phyloP scores from a whole-genome alignment of 495 filamentous ascomycete genomes.

The Xylaria longipes region DNA sequence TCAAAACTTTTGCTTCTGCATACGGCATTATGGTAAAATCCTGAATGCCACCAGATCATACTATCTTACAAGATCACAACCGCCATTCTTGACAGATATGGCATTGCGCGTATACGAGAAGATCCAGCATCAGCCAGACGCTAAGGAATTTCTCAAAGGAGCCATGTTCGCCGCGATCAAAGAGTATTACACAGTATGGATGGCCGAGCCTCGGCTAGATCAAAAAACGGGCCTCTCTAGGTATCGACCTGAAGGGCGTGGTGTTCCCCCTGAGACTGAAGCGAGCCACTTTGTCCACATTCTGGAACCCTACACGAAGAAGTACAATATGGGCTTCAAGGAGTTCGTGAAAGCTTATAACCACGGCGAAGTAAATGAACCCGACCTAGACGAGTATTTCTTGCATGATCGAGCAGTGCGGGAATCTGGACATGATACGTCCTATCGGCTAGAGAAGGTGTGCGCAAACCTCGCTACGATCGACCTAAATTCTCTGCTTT shows the following conservation, averaged over 20 bases:
- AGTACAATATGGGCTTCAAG: conserved; percentile 78
- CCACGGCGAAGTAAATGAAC: conserved; percentile 73
- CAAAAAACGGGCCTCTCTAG: conserved; percentile 81
- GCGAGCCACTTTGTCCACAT: conserved; percentile 86
- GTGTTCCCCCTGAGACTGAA: conserved; percentile 94
- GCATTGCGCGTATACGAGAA: conserved; percentile 86
- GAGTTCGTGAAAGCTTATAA: conserved; percentile 92
- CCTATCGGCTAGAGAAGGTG: conserved; percentile 86
- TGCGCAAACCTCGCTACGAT: conserved; percentile 91
- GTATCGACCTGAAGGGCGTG: conserved; percentile 87
- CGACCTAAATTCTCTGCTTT: conserved; percentile 90
- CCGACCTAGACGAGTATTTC: conserved; percentile 92
- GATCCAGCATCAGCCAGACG: conserved; percentile 79
- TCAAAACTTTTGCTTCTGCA: conserved; percentile 94
- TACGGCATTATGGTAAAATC: conserved; percentile 97
- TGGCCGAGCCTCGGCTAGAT: conserved; percentile 78
- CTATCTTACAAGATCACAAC: conserved; percentile 91
- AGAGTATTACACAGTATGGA: conserved; percentile 95
- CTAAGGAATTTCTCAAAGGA: conserved; percentile 76
- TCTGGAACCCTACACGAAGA: conserved; percentile 83
- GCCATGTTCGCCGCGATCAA: conserved; percentile 92
- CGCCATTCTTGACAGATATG: conserved; percentile 98
- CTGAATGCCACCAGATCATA: conserved; percentile 96
- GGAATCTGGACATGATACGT: conserved; percentile 97
- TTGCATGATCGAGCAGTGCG: conserved; percentile 92